Base-by-base conservation (phyloP, 2,329 filamentous ascomycete species). In the Diaporthe sp. region DNA sequence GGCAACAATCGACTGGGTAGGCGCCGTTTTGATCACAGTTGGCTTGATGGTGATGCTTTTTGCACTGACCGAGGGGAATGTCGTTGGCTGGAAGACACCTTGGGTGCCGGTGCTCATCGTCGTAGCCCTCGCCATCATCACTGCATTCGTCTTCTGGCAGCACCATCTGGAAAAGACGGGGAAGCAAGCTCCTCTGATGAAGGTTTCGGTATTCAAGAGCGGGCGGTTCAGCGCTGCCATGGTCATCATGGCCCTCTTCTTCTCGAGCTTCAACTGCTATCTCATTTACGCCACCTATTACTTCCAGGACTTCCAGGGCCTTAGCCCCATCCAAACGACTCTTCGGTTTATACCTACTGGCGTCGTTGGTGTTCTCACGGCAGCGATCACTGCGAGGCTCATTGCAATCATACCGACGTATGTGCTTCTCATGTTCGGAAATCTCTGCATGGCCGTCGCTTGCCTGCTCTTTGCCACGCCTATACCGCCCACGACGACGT, bases 261-360 rank as follows among this genome's bases (percentile, higher is more conserved):
- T 92, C 78, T 88, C 89, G 25, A 85, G 87, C 2, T 94, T 94
- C 83, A 93, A 92, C 83, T 92, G 92, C 80, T 93, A 88, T 77
- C 83, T 93, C 52, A 86, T 94, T 75, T 93, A 89, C 78, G 89
- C 91, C 1, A 94, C 92, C 6, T 94, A 92, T 82, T 93, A 90
- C 82, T 94, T 90, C 82, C 92, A 94, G 81, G 88, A 92, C 77
- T 94, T 89, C 80, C 91, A 92, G 78, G 89, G 87, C 0, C 85
- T 91, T 2, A 87, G 86, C 0, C 85, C 91, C 0, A 84, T 94
- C n/a, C 88, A 93, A 77, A 94, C 92, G 0, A 93, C 92, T 17
- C 80, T 94, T 12, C 90, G 92, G 4, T 94, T 94, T 80, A 85
- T 94, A 12, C 92, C 92, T 0, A 92, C 90, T 0, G 92, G 92